Evolutionary conservation across 1,284 basidiomycete genomes (phyloP), one percentile per base, ranked within the genome.

Genomic region (Macrocystidia cucumis): DNA sequence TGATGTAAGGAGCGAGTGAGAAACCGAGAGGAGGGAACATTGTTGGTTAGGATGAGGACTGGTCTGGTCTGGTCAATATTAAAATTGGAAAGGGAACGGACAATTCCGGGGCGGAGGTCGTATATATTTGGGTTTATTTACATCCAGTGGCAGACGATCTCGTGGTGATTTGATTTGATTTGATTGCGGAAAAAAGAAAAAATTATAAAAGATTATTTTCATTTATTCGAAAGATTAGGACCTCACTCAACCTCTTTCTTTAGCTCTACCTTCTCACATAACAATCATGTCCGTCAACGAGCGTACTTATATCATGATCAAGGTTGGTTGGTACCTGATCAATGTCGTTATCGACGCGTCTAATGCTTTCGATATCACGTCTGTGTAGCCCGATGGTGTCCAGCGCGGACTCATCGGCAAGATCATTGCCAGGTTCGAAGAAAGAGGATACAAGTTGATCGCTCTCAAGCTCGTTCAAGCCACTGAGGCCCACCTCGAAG

Each of bases 321-420:
- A 89, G 82, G 86, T 79, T 39, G 36, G 43, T 38, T 27, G n/a
- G n/a, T n/a, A n/a, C n/a, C n/a, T n/a, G n/a, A n/a, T n/a, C n/a
- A n/a, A n/a, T n/a, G n/a, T n/a, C n/a, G n/a, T n/a, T n/a, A n/a
- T n/a, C n/a, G n/a, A n/a, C n/a, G n/a, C n/a, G n/a, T n/a, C n/a
- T n/a, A n/a, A n/a, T n/a, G n/a, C n/a, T n/a, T n/a, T n/a, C n/a
- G n/a, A n/a, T n/a, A n/a, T n/a, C n/a, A n/a, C n/a, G n/a, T 14
- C 33, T 37, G 38, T 55, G 45, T 55, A 95, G 91, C 91, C 92
- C 54, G 92, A 97, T 68, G 92, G 92, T 62, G 93, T 97, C 71
- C 90, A 96, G 69, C 88, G 92, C 54, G 81, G 79, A 50, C 86
- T 97, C 67, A 76, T 95, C 59, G 92, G 93, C 59, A 84, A 91